Base-by-base conservation (phyloP, 768 basidiomycete species). In the Boletellus ananiceps region DNA sequence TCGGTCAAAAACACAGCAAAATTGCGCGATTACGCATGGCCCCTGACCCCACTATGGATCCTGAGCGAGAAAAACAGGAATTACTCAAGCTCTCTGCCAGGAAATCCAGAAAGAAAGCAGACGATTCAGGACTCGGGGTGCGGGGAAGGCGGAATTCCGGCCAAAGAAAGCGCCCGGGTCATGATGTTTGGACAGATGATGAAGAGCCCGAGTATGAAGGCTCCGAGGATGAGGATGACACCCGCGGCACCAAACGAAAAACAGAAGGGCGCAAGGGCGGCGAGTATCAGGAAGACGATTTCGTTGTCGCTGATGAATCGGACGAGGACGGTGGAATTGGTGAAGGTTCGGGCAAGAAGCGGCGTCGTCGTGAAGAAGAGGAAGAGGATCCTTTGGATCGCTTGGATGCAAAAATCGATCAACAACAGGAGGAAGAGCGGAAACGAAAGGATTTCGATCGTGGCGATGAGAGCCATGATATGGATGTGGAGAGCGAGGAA, bases 231-330 rank as follows among this genome's bases (percentile, higher is more conserved):
- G 82, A 82, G 8, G 76, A 81, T n/a, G 78, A 77, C 0, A 68
- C 71, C 19, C 57, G 59, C 47, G 56, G 61, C 42, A 44, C 62
- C 46, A 79, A 81, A 65, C 71, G 76, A 55, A 79, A 79, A 62
- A 58, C 59, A 44, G 61, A 62, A 13, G 69, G 71, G n/a, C 77
- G 77, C 47, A 78, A 76, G 46, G 74, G 80, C 5, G 81, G 80
- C 18, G 86, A 89, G 37, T 92, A 92, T 57, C 85, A 88, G 62
- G 81, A 84, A 50, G 89, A 93, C 62, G 89, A 89, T 58, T 93
- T 93, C 58, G 73, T 93, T 25, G 90, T 91, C 11, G 82, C 84
- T 13, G 88, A 90, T 56, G 75, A 78, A 18, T 83, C 82, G 15
- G 88, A 89, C 36, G 85, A 86, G 23, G 86, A 86, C 3, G 65